Percentiles rank a stretch among this genome's conserved stretches.
Conservation (phyloP, 805 yeast genomes). For the Saturnispora gosingensis region DNA sequence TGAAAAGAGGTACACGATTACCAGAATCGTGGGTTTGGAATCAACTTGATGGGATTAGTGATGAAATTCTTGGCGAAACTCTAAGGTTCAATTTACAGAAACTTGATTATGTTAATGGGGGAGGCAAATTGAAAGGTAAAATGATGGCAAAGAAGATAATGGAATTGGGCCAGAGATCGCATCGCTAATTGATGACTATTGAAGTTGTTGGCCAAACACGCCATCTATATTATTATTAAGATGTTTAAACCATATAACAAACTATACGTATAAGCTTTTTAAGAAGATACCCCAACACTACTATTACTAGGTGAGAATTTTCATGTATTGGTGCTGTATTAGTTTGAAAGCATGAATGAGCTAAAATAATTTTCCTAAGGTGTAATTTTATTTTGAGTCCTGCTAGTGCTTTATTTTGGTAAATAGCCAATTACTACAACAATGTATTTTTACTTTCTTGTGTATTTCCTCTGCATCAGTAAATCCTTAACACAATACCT, state of each 20-base stretch:
- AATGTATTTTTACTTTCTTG: too few relatives aligned
- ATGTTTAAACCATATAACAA: not conserved
- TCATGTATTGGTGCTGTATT: too few relatives aligned
- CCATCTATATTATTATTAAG: not conserved
- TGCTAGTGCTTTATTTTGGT: too few relatives aligned
- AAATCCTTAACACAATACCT: too few relatives aligned
- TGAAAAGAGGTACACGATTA: slow-evolving; percentile 51
- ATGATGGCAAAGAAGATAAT: slow-evolving; percentile 26
- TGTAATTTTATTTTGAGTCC: too few relatives aligned
- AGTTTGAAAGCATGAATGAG: too few relatives aligned
- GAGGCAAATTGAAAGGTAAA: slow-evolving; percentile 27
- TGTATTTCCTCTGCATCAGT: too few relatives aligned
- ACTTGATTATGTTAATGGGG: slow-evolving; percentile 27
- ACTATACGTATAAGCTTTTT: not conserved
- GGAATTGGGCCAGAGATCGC: slow-evolving; percentile 14
- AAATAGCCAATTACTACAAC: too few relatives aligned
- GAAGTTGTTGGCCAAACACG: not conserved
- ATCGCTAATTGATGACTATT: not conserved
- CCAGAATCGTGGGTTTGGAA: slow-evolving; percentile 70
- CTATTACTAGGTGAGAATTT: too few relatives aligned
- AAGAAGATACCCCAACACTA: not conserved
- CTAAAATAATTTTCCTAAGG: too few relatives aligned
- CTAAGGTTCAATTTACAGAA: slow-evolving; percentile 46
- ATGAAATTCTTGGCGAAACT: slow-evolving; percentile 55
- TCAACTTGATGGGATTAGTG: slow-evolving; percentile 68